Conservation (phyloP, 2,329 filamentous ascomycete species). For the Hypoxylon sp. region DNA sequence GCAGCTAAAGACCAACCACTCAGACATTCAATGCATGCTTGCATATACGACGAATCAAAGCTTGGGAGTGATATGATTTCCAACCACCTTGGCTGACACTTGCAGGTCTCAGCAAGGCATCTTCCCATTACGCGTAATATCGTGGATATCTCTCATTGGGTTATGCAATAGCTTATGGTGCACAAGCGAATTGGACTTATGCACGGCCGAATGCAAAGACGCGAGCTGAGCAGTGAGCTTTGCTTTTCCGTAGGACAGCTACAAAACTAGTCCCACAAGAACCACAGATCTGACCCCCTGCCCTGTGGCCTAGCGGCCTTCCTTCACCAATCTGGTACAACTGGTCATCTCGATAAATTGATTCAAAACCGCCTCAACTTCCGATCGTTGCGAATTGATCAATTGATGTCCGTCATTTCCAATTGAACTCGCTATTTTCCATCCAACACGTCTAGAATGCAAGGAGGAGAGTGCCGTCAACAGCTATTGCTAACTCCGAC, state of each 20-base stretch:
- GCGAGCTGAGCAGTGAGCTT: constrained; percentile 48
- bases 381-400: constrained; percentile 35
- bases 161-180: constrained; percentile 36
- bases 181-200: constrained; percentile 47
- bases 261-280: constrained; percentile 31
- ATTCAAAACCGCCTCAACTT: constrained; percentile 34
- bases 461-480: constrained; percentile 22
- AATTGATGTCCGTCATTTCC: constrained; percentile 26
- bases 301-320: constrained; percentile 6
- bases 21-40: constrained; percentile 24
- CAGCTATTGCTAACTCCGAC: constrained; percentile 30
- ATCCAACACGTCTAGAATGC: constrained; percentile 26
- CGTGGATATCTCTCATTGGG: constrained; percentile 53
- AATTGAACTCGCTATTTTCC: constrained; percentile 22
- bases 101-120: constrained; percentile 43
- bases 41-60: constrained; percentile 39
- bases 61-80: constrained; percentile 34
- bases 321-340: constrained; percentile 27
- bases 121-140: constrained; percentile 47
- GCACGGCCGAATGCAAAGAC: constrained; percentile 46
- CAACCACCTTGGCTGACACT: constrained; percentile 45
- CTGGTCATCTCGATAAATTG: constrained; percentile 36
- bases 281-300: constrained; percentile 27
- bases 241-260: constrained; percentile 32
- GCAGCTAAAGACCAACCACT: constrained; percentile 37